Percentiles rank a stretch among this genome's conserved stretches.
These are phyloP conservation scores for Ophioceras dolichostomum DNA, from an alignment of 2,329 filamentous ascomycete species.

Conservation along the genomic window DNA sequence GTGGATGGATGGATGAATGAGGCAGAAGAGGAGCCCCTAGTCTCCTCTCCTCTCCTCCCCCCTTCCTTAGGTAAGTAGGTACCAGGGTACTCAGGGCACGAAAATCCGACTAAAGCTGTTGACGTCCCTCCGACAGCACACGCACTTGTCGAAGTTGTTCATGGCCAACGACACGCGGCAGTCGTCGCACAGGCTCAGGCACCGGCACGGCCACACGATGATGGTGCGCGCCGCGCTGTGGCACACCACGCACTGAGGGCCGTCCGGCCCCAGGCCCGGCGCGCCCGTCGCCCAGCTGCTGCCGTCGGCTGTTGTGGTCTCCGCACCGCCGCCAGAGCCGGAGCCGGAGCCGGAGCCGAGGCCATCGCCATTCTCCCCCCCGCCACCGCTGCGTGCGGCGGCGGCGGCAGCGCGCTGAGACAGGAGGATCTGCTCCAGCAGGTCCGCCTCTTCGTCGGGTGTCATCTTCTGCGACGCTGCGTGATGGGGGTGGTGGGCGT, in stretches of 20 bases:
- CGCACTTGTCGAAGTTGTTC: slow-evolving; percentile 95
- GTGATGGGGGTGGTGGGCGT: slow-evolving; percentile 19
- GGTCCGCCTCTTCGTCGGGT: slow-evolving; percentile 45
- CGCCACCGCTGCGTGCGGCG: slow-evolving; percentile 4
- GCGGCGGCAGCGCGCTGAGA: slow-evolving; percentile 27
- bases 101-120: slow-evolving; percentile 83
- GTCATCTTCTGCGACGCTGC: slow-evolving; percentile 35
- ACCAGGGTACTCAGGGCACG: slow-evolving; percentile 67
- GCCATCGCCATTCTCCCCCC: slow-evolving; percentile 2
- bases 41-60: no score
- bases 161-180: slow-evolving; percentile 87
- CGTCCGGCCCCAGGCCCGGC: slow-evolving; percentile 54
- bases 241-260: slow-evolving; percentile 87
- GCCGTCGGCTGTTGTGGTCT: slow-evolving; percentile 6
- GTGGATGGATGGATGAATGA: no score
- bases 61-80: no score
- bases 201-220: slow-evolving; percentile 93
- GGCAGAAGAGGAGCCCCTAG: no score
- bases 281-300: slow-evolving; percentile 61
- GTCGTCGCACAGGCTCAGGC: slow-evolving; percentile 87
- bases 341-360: background rate
- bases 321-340: background rate
- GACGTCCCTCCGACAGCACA: slow-evolving; percentile 83
- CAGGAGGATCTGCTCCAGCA: slow-evolving; percentile 48
- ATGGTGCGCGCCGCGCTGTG: slow-evolving; percentile 77